Conservation (phyloP, 148 eudicot genomes). For the Persicaria maculosa region DNA sequence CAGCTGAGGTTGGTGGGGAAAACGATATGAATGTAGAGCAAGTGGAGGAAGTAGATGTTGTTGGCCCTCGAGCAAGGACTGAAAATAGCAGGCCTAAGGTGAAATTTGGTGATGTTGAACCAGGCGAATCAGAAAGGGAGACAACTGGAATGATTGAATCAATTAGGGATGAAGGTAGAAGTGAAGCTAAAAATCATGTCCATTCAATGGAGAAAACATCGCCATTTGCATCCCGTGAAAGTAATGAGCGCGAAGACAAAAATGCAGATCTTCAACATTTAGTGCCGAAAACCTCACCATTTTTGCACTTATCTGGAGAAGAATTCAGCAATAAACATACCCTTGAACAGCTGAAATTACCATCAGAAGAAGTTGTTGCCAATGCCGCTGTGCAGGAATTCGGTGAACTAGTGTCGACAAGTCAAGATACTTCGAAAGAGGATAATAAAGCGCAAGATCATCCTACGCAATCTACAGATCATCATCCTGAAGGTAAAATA, state of each 20-base stretch:
- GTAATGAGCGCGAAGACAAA: constrained; percentile 12
- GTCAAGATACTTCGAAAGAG: constrained; percentile 11
- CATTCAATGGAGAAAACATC: neutral
- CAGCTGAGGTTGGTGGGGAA: constrained; percentile 21
- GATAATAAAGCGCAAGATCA: neutral
- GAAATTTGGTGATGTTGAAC: constrained; percentile 12
- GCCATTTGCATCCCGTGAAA: constrained; percentile 11
- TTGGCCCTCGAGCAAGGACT: constrained; percentile 8
- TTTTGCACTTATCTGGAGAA: neutral
- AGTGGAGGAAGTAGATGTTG: constrained; percentile 18
- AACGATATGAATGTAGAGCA: constrained; percentile 18
- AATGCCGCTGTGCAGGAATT: constrained; percentile 1
- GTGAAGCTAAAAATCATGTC: neutral
- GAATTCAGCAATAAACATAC: neutral
- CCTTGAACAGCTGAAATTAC: neutral
- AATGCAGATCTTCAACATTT: neutral
- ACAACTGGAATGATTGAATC: neutral
- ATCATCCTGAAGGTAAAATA: constrained; percentile 21
- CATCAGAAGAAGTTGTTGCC: neutral
- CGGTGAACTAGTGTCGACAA: constrained; percentile 6
- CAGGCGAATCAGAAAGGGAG: constrained; percentile 14
- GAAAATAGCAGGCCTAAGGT: constrained; percentile 6
- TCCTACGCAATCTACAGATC: neutral
- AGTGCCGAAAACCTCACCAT: neutral
- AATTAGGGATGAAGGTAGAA: constrained; percentile 15